A percentile compares a stretch with the other conserved stretches of the same genome.
Evolutionary conservation across 176 grass and related monocot species (phyloP).

Genomic region (Oryza coarctata): DNA sequence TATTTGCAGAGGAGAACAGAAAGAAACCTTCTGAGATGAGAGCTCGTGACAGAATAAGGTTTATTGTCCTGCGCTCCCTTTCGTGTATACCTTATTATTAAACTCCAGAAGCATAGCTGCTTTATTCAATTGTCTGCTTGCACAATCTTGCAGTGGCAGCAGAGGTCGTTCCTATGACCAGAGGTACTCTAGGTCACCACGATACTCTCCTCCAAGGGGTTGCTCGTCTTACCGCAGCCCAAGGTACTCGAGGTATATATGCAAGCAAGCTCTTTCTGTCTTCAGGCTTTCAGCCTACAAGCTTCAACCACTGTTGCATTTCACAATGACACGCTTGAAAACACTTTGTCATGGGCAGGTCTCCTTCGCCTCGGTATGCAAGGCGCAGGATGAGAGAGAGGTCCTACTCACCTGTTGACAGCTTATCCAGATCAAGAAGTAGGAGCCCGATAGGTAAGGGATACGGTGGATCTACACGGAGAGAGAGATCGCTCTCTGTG

Average conservation of each 20-base stretch:
- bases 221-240: slow-evolving; percentile 41
- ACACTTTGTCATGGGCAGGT: slow-evolving; percentile 27
- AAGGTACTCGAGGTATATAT: slow-evolving; percentile 54
- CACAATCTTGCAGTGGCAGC: slow-evolving; percentile 16
- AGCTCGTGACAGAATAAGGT: slow-evolving; percentile 69
- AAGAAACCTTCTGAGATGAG: slow-evolving; percentile 92
- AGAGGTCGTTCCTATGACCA: slow-evolving; percentile 46
- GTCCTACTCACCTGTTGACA: slow-evolving; percentile 54
- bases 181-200: slow-evolving; percentile 42
- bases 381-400: slow-evolving; percentile 30
- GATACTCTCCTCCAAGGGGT: slow-evolving; percentile 40
- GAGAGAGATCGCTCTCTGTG: slow-evolving; percentile 47
- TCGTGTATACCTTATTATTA: neutral
- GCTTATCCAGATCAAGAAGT: slow-evolving; percentile 55
- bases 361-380: slow-evolving; percentile 42
- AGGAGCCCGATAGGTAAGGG: slow-evolving; percentile 28
- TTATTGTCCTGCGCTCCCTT: neutral
- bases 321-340: neutral
- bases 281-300: neutral
- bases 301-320: neutral
- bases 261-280: neutral
- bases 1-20: slow-evolving; percentile 93
- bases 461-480: neutral
- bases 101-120: neutral
- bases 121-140: slow-evolving; percentile 16